Evolutionary conservation across 768 basidiomycete genomes (phyloP).

Genomic region (Neoboletus magnificus): DNA sequence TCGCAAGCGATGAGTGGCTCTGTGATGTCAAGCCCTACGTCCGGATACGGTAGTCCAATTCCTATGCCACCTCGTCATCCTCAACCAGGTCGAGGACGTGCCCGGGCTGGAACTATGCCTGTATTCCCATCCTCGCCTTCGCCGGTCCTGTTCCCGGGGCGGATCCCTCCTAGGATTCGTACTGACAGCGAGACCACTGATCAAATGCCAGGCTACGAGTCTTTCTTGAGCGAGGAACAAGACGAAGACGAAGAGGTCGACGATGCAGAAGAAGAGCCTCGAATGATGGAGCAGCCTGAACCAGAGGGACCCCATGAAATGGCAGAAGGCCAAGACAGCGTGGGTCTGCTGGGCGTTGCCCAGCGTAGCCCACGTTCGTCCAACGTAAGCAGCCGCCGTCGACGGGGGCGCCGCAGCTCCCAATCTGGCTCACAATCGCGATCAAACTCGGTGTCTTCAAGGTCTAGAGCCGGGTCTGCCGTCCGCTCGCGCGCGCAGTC

Average conservation of each 20-base stretch:
- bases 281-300: slow-evolving; percentile 42
- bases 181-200: slow-evolving; percentile 30
- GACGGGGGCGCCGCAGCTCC: slow-evolving; percentile 33
- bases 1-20: slow-evolving; percentile 41
- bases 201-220: slow-evolving; percentile 28
- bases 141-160: slow-evolving; percentile 31
- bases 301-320: slow-evolving; percentile 56
- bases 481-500: slow-evolving; percentile 66
- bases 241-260: slow-evolving; percentile 35
- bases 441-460: slow-evolving; percentile 31
- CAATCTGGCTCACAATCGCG: slow-evolving; percentile 35
- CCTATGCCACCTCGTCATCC: slow-evolving; percentile 52
- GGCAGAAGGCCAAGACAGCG: slow-evolving; percentile 59
- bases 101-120: slow-evolving; percentile 41
- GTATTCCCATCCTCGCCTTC: slow-evolving; percentile 36
- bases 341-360: slow-evolving; percentile 53
- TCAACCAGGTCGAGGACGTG: slow-evolving; percentile 35
- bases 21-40: slow-evolving; percentile 36
- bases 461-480: slow-evolving; percentile 45
- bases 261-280: slow-evolving; percentile 31
- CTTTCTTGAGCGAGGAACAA: slow-evolving; percentile 27
- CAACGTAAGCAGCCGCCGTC: slow-evolving; percentile 35
- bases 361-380: slow-evolving; percentile 48
- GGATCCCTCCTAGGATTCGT: slow-evolving; percentile 24
- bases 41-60: slow-evolving; percentile 35